These are phyloP conservation scores for Stephania yunnanensis DNA, from an alignment of 164 flowering plant species.

Conservation along the genomic window DNA sequence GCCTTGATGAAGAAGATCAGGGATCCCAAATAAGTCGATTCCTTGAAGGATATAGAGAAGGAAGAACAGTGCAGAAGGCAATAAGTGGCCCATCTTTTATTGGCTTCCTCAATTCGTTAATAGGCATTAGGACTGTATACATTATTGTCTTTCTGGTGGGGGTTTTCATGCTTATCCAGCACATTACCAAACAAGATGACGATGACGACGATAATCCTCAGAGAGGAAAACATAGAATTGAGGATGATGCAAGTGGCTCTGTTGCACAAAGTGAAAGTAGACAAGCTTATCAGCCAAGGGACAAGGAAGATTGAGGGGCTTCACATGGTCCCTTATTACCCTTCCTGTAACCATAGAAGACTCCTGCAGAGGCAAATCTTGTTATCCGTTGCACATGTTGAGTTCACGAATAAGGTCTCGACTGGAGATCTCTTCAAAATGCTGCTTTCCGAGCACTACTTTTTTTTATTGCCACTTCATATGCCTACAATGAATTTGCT, in stretches of 20 bases:
- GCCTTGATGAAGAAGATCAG: conserved; percentile 57
- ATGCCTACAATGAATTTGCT: too few relatives aligned
- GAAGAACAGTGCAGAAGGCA: conserved; percentile 43
- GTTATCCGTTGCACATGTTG: too few relatives aligned
- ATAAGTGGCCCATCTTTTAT: conserved; percentile 54
- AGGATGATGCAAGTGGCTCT: conserved; percentile 26
- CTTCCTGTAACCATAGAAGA: background rate
- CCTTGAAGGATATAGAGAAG: conserved; percentile 73
- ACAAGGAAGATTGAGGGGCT: conserved; percentile 58
- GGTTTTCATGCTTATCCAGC: conserved; percentile 45
- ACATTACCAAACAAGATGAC: conserved; percentile 31
- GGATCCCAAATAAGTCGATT: conserved; percentile 63
- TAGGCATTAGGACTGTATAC: conserved; percentile 43
- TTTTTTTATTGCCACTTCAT: too few relatives aligned
- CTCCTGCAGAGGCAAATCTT: too few relatives aligned
- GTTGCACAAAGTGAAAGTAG: conserved; percentile 22
- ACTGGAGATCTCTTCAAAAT: too few relatives aligned
- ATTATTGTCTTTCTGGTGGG: conserved; percentile 54
- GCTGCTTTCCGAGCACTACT: too few relatives aligned
- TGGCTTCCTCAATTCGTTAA: conserved; percentile 54
- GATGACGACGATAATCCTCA: conserved; percentile 28
- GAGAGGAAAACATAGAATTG: conserved; percentile 27
- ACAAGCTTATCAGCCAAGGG: conserved; percentile 31
- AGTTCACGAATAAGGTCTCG: too few relatives aligned
- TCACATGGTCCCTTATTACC: background rate